A percentile compares a stretch with the other conserved stretches of the same genome.
Evolutionary conservation across 2,329 filamentous ascomycete genomes (phyloP).

Genomic region (Fusarium pseudograminearum): DNA sequence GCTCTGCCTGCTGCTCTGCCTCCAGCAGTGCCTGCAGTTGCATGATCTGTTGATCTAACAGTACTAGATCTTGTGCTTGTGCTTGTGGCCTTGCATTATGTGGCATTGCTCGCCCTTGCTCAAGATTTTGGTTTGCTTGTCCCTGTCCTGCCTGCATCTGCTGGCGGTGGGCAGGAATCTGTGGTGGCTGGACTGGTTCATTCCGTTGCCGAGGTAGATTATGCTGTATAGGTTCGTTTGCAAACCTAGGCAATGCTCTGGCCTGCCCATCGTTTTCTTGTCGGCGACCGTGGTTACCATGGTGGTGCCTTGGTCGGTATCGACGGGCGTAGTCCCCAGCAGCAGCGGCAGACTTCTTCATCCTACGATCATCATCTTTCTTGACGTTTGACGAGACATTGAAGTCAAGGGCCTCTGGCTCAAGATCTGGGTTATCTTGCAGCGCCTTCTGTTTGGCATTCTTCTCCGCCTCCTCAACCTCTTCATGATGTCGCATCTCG

Average conservation of each 20-base stretch:
- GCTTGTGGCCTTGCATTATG: neutral
- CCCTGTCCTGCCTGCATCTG: neutral
- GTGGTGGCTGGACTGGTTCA: neutral
- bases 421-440: constrained; percentile 70
- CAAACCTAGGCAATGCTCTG: neutral
- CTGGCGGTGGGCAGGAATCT: neutral
- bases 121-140: neutral
- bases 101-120: neutral
- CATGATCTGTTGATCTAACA: too few species aligned
- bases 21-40: neutral
- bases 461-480: constrained; percentile 72
- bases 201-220: neutral
- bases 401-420: constrained; percentile 68
- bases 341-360: neutral
- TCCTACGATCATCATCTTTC: constrained; percentile 55
- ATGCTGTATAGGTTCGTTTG: neutral
- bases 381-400: constrained; percentile 67
- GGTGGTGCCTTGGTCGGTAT: neutral
- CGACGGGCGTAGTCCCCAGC: neutral
- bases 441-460: constrained; percentile 66
- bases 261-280: neutral
- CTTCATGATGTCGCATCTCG: constrained; percentile 70
- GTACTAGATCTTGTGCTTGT: neutral
- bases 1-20: too few species aligned
- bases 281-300: neutral